A percentile compares a stretch with the other conserved stretches of the same genome.
These are phyloP conservation scores for Fraxinus greggii DNA, from an alignment of 305 asterid species.

Conservation along the genomic window DNA sequence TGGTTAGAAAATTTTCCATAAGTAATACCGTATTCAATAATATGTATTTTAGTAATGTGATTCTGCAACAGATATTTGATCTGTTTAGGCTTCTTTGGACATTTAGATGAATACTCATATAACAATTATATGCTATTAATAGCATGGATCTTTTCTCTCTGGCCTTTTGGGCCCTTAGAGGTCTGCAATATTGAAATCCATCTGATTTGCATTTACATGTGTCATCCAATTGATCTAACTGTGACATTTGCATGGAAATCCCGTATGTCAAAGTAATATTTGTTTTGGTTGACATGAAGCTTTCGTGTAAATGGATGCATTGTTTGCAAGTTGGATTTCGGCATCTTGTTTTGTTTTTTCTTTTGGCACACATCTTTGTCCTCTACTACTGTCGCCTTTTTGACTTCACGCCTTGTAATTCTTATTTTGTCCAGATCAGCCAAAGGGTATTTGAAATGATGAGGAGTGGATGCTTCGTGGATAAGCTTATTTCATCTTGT, in stretches of 20 bases:
- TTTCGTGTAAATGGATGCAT: constrained; percentile 9
- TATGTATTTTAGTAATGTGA: background rate
- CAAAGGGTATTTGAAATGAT: constrained; percentile 74
- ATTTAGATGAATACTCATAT: background rate
- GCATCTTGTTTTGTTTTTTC: constrained; percentile 19
- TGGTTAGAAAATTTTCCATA: background rate
- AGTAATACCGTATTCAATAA: background rate
- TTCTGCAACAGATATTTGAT: background rate
- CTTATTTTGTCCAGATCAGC: constrained; percentile 60
- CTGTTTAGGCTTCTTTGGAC: background rate
- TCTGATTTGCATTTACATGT: background rate
- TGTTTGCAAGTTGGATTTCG: constrained; percentile 11
- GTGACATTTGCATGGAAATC: background rate
- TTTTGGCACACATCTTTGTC: constrained; percentile 6
- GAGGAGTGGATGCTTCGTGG: constrained; percentile 45
- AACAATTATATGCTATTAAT: background rate
- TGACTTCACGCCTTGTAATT: constrained; percentile 9
- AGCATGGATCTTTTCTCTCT: background rate
- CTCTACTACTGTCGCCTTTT: background rate
- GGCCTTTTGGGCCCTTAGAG: background rate
- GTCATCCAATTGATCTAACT: background rate
- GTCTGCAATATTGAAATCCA: background rate
- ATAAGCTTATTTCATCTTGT: constrained; percentile 38
- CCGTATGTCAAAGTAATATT: background rate
- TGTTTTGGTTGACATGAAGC: background rate